Conservation (phyloP, 2,329 filamentous ascomycete species). For the Apiospora malaysiana region DNA sequence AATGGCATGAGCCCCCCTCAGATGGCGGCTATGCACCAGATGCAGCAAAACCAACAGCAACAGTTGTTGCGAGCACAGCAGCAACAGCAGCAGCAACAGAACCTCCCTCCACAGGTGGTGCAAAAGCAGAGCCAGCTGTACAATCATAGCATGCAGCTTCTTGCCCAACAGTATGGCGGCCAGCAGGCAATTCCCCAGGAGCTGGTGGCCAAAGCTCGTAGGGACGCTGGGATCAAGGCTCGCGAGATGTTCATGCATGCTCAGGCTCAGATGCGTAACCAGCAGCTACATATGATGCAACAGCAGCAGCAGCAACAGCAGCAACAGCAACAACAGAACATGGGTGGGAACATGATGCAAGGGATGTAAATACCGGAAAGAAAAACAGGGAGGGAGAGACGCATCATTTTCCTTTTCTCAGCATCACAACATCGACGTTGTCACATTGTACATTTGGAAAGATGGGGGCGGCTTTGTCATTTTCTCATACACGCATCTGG, state of each 20-base stretch:
- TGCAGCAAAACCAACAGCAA: constrained; percentile 41
- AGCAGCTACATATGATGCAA: constrained; percentile 46
- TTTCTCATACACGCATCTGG: constrained; percentile 15
- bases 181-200: constrained; percentile 54
- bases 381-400: background rate
- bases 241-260: constrained; percentile 31
- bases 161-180: constrained; percentile 48
- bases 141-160: constrained; percentile 29
- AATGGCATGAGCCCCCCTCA: constrained; percentile 43
- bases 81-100: constrained; percentile 32
- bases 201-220: constrained; percentile 50
- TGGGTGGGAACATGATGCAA: constrained; percentile 18
- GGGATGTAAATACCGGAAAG: constrained; percentile 16
- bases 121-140: constrained; percentile 27
- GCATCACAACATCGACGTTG: background rate
- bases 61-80: constrained; percentile 34
- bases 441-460: constrained; percentile 14
- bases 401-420: background rate
- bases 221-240: constrained; percentile 47
- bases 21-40: constrained; percentile 37
- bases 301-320: constrained; percentile 47
- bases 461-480: constrained; percentile 13
- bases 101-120: constrained; percentile 8
- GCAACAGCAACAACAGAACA: constrained; percentile 42
- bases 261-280: constrained; percentile 28